Evolutionary conservation across 306 rosid genomes (phyloP), one percentile per base, ranked within the genome.

Genomic region (Prunus mume): DNA sequence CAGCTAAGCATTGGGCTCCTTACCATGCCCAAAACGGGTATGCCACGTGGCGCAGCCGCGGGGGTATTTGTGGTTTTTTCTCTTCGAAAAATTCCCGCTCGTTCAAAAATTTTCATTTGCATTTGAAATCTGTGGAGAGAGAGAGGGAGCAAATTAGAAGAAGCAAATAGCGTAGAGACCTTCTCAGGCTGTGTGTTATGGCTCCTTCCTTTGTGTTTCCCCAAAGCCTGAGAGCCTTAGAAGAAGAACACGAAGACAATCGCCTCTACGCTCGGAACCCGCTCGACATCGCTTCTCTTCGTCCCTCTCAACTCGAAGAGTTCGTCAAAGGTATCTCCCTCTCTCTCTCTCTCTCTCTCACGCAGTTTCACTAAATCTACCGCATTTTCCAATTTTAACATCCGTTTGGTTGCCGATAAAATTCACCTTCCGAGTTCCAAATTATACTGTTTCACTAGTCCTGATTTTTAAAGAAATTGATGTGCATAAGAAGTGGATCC

Each of bases 161-260:
- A 60, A 32, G 19, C 18, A 49, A 20, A 47, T 30, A 24, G 56
- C 51, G 34, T 11, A 55, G 61, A 68, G 70, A 69, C 50, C 41
- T 47, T 67, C 82, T 57, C 75, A 57, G 52, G 4, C 24, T 30
- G 9, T 27, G 8, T 30, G n/a, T 66, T 12, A 92, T 95, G 98
- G 93, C 96, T 77, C 91, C 90, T 52, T 84, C 25, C 49, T 94
- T 94, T 86, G 81, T 87, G 68, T 92, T 95, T 81, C 97, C 98
- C 69, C 88, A 85, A 46, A 73, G 60, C 64, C 88, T 92, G 22
- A 68, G 57, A 49, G 95, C 85, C 17, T 91, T 95, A 18, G 97
- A 92, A 82, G 77, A 92, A 68, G 88, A 92, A 9, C 62, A 63
- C 69, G 87, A 89, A 66, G 91, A 85, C 66, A 79, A 88, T 76